These are phyloP conservation scores for Ogataea hybrid DNA, from an alignment of 1,139 yeast species.

Conservation along the genomic window DNA sequence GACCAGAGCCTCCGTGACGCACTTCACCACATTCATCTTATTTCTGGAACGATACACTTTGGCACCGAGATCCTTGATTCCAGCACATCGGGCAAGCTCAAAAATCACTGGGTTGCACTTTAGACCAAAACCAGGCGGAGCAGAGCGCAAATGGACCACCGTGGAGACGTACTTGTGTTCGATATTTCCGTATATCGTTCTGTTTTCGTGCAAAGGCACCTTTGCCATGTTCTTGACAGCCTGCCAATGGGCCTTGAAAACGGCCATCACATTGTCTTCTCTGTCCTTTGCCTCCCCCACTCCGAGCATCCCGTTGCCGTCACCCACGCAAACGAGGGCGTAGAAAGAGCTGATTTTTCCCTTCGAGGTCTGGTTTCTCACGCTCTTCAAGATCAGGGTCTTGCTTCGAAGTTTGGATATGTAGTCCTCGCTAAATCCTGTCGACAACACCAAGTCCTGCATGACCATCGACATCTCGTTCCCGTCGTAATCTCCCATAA, in stretches of 20 bases:
- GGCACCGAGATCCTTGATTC: conserved; percentile 90
- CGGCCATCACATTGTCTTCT: conserved; percentile 73
- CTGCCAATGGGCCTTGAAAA: conserved; percentile 87
- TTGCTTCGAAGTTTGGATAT: conserved; percentile 63
- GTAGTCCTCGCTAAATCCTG: conserved; percentile 71
- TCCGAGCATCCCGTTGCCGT: conserved; percentile 90
- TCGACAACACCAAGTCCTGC: conserved; percentile 54
- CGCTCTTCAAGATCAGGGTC: conserved; percentile 73
- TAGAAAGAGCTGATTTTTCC: conserved; percentile 89
- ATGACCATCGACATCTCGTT: conserved; percentile 22
- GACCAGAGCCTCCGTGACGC: conserved; percentile 78
- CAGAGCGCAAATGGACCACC: conserved; percentile 73
- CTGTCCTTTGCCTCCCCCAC: conserved; percentile 94
- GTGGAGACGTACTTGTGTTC: conserved; percentile 88
- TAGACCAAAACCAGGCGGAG: conserved; percentile 93
- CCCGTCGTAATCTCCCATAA: conserved; percentile 21
- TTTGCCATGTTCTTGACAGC: conserved; percentile 84
- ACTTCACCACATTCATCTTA: conserved; percentile 92
- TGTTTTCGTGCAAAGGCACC: conserved; percentile 83
- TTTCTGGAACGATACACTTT: conserved; percentile 91
- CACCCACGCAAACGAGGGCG: conserved; percentile 89
- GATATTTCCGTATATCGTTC: conserved; percentile 87
- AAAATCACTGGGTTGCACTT: conserved; percentile 89
- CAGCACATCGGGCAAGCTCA: conserved; percentile 92
- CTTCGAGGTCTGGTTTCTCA: conserved; percentile 88